phyloP scores from a whole-genome alignment of 257 asterid genomes.

The Solanum pinnatisectum region DNA sequence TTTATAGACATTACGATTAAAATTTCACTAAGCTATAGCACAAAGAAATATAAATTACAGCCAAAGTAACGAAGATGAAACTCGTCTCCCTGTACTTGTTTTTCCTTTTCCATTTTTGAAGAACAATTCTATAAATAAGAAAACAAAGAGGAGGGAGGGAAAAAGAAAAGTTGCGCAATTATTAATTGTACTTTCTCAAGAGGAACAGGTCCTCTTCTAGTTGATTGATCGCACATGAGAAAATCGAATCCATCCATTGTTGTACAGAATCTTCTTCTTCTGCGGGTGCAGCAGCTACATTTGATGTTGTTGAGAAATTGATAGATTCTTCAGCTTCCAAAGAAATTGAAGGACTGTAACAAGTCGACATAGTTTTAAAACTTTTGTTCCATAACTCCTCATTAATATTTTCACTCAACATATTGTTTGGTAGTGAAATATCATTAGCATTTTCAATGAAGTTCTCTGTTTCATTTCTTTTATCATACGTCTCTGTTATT shows the following conservation, averaged over 20 bases:
- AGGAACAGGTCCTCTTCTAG: slow-evolving; percentile 17
- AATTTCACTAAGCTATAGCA: neutral
- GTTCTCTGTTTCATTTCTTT: neutral
- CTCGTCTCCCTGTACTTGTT: neutral
- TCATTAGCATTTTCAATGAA: neutral
- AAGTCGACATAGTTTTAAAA: neutral
- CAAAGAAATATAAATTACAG: neutral
- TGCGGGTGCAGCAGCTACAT: neutral
- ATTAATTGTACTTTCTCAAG: neutral
- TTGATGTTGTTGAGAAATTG: slow-evolving; percentile 13
- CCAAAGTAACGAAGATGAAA: neutral
- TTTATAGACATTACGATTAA: neutral
- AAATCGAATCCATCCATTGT: slow-evolving; percentile 33
- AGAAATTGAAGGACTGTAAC: slow-evolving; percentile 20
- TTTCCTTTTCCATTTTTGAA: neutral
- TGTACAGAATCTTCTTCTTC: slow-evolving; percentile 11
- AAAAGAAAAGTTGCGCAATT: neutral
- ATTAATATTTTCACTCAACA: slow-evolving; percentile 10
- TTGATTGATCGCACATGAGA: slow-evolving; percentile 34
- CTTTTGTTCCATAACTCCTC: slow-evolving; percentile 14
- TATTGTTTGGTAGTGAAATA: neutral
- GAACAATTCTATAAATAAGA: neutral
- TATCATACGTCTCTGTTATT: neutral
- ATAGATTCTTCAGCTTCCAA: slow-evolving; percentile 17
- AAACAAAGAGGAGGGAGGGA: neutral